Evolutionary conservation across 2,329 filamentous ascomycete genomes (phyloP).

Genomic region (Colletotrichum incanum): DNA sequence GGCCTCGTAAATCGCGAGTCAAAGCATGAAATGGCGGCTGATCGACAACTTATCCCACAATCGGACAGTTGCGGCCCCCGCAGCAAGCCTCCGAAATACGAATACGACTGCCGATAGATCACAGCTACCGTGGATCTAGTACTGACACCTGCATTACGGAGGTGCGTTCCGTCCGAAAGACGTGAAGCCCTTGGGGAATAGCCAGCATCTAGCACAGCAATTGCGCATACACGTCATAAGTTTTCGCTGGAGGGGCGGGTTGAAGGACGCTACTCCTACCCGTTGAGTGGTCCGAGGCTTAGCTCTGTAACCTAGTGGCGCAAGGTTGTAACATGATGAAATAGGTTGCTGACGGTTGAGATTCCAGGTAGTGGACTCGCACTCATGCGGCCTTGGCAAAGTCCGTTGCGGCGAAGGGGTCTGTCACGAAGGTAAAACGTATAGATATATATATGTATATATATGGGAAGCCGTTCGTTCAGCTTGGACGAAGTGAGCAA

Average conservation of each 20-base stretch:
- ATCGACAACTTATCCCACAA: conserved; percentile 7
- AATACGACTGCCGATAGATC: conserved; percentile 13
- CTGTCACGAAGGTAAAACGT: background rate
- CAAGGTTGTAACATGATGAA: background rate
- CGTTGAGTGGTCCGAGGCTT: conserved; percentile 11
- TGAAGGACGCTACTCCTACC: conserved; percentile 5
- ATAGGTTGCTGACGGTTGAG: background rate
- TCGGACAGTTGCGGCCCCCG: conserved; percentile 17
- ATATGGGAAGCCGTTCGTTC: conserved; percentile 14
- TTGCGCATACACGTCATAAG: background rate
- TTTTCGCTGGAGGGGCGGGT: background rate
- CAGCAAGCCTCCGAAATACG: conserved; percentile 26
- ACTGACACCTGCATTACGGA: background rate
- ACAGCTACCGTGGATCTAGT: background rate
- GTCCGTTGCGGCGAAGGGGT: background rate
- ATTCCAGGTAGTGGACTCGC: background rate
- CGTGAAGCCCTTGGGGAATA: background rate
- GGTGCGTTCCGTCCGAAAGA: background rate
- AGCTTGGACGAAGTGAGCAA: background rate
- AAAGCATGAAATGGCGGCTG: conserved; percentile 16
- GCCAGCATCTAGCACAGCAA: background rate
- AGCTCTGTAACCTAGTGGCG: background rate
- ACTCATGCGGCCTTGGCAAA: background rate
- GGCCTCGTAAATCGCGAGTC: conserved; percentile 23
- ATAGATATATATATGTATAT: conserved; percentile 10